Evolutionary conservation across 83 land plant genomes (phyloP).

Genomic region (Thuja plicata): DNA sequence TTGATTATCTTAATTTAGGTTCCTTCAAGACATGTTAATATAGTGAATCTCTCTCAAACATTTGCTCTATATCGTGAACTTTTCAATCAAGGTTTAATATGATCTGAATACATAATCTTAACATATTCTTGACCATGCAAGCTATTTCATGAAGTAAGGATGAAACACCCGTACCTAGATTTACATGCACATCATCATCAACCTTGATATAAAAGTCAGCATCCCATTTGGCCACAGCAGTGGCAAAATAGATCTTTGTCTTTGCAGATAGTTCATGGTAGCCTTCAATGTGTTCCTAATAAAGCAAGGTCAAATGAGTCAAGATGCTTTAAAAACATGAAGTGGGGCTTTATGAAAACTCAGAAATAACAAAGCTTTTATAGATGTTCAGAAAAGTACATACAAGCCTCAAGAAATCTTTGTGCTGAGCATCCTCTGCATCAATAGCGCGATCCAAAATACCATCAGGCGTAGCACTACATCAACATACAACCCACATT

Average conservation of each 20-base stretch:
- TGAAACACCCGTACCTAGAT: conserved; percentile 52
- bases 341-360: neutral
- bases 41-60: neutral
- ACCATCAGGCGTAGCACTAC: conserved; percentile 68
- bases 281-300: conserved; percentile 86
- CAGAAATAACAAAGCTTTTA: neutral
- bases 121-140: neutral
- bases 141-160: neutral
- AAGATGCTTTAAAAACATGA: neutral
- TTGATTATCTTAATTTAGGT: neutral
- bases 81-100: neutral
- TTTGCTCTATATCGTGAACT: neutral
- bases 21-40: neutral
- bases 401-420: conserved; percentile 71
- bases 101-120: neutral
- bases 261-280: conserved; percentile 85
- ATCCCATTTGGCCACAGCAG: conserved; percentile 83
- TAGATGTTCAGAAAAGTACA: conserved; percentile 2
- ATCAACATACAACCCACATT: conserved; percentile 12
- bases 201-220: conserved; percentile 87
- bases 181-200: conserved; percentile 90
- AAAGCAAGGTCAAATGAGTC: conserved; percentile 6
- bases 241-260: conserved; percentile 76
- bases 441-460: conserved; percentile 57
- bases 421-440: conserved; percentile 50